Evolutionary conservation across 768 basidiomycete species (phyloP).

Genomic region (Phylloporus sp.): DNA sequence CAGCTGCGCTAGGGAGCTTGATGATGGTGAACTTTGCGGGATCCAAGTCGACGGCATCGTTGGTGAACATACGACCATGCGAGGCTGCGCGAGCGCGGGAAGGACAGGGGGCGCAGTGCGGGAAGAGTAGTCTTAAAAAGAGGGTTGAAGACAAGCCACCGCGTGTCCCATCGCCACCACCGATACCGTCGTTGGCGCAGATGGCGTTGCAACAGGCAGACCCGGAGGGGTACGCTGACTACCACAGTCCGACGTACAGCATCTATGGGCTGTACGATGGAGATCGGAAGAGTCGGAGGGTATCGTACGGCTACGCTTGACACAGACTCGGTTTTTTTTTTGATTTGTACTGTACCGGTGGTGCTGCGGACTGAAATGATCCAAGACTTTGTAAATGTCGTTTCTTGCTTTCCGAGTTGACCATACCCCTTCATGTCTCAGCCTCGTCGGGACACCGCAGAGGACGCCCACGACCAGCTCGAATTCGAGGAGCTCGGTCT

Average conservation of each 20-base stretch:
- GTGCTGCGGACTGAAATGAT: slow-evolving; percentile 20
- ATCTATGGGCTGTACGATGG: slow-evolving; percentile 70
- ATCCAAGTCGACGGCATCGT: slow-evolving; percentile 32
- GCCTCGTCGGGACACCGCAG: slow-evolving; percentile 19
- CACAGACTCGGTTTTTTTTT: too few relatives aligned
- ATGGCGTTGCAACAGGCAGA: slow-evolving; percentile 64
- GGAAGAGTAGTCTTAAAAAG: slow-evolving; percentile 28
- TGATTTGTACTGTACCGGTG: not conserved
- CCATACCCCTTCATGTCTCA: slow-evolving; percentile 32
- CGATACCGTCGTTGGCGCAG: slow-evolving; percentile 67
- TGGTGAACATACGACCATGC: slow-evolving; percentile 28
- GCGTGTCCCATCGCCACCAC: slow-evolving; percentile 74
- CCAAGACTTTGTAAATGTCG: too few relatives aligned
- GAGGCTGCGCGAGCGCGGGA: slow-evolving; percentile 27
- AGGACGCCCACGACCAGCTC: slow-evolving; percentile 34
- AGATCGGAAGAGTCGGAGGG: slow-evolving; percentile 48
- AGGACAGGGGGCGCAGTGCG: slow-evolving; percentile 13
- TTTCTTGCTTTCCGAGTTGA: too few relatives aligned
- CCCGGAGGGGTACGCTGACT: slow-evolving; percentile 57
- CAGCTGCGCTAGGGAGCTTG: slow-evolving; percentile 50
- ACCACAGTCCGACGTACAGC: slow-evolving; percentile 79
- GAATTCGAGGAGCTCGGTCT: slow-evolving; percentile 45
- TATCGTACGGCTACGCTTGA: slow-evolving; percentile 26
- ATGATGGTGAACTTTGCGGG: slow-evolving; percentile 57
- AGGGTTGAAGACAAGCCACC: slow-evolving; percentile 58